Base-by-base conservation (phyloP, 2,329 filamentous ascomycete genomes). In the Ophiognomonia clavigignenti-juglandacearum region DNA sequence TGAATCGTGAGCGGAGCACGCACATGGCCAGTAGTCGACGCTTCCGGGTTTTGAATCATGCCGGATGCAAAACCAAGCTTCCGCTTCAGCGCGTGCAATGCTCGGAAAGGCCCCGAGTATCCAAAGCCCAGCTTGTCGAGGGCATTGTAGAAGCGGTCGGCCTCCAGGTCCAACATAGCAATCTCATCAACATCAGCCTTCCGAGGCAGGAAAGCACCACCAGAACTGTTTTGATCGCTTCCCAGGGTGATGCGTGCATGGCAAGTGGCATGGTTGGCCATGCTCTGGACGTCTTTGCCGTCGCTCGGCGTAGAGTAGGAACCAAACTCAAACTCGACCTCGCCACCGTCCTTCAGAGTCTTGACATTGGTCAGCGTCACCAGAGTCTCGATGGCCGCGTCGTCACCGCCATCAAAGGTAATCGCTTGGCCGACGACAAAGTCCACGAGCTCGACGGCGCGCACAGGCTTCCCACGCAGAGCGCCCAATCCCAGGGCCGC, bases 371-470 rank as follows among this genome's bases (percentile, higher is more conserved):
- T n/a, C n/a, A n/a, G n/a, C n/a, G n/a, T n/a, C n/a, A n/a, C n/a
- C n/a, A n/a, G n/a, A n/a, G n/a, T n/a, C n/a, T n/a, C n/a, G n/a
- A n/a, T n/a, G n/a, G n/a, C n/a, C n/a, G n/a, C n/a, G n/a, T n/a
- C n/a, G n/a, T n/a, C n/a, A n/a, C n/a, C n/a, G n/a, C n/a, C n/a
- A n/a, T n/a, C n/a, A n/a, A n/a, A n/a, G n/a, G n/a, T n/a, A n/a
- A n/a, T n/a, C n/a, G n/a, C n/a, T n/a, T n/a, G n/a, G 9, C 39
- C 51, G 26, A 60, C 52, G 6, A 24, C 32, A 1, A 59, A 26
- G 14, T 57, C 31, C 6, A 49, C 14, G 1, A 60, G 5, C 9
- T 11, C 29, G 9, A 32, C 5, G 29, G 11, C 11, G 5, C 29
- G 10, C 5, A 16, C 6, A 11, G 29, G 16, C 6, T 11, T 6